Percentiles rank a stretch among this genome's conserved stretches.
Evolutionary conservation across 495 filamentous ascomycete species (phyloP).

Genomic region (Lepidopterella palustris): DNA sequence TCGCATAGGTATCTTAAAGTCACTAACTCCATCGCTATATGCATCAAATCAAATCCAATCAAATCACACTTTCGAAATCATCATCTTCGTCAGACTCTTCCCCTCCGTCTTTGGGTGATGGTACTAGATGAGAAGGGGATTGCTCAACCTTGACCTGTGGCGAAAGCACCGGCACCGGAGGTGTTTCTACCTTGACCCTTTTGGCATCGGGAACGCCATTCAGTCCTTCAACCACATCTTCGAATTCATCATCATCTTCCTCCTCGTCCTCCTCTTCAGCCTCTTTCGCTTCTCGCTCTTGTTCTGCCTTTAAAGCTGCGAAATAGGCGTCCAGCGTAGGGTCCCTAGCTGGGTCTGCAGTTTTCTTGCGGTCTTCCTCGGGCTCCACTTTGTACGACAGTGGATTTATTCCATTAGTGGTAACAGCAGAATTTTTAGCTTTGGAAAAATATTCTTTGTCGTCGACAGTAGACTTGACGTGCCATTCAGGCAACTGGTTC

Average conservation of each 20-base stretch:
- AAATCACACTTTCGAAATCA: constrained; percentile 31
- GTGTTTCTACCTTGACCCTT: constrained; percentile 24
- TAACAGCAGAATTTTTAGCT: constrained; percentile 5
- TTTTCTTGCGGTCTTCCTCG: constrained; percentile 52
- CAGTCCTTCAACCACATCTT: constrained; percentile 22
- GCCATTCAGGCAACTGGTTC: constrained; percentile 85
- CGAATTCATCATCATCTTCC: constrained; percentile 29
- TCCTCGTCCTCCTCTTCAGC: constrained; percentile 36
- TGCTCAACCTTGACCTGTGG: constrained; percentile 9
- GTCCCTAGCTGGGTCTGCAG: constrained; percentile 36
- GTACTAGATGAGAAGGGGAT: background rate
- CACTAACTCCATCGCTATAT: constrained; percentile 26
- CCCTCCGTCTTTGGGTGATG: constrained; percentile 12
- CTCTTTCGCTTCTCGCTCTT: constrained; percentile 29
- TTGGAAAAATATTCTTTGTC: constrained; percentile 28
- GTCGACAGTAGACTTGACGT: constrained; percentile 75
- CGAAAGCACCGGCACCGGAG: constrained; percentile 16
- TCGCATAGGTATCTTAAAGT: constrained; percentile 15
- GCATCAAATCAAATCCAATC: constrained; percentile 2
- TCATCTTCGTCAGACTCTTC: constrained; percentile 28
- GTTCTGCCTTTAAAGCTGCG: constrained; percentile 45
- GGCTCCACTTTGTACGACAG: constrained; percentile 39
- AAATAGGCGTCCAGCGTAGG: constrained; percentile 47
- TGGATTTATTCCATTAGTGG: constrained; percentile 8
- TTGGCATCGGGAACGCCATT: constrained; percentile 19